Conservation (phyloP, 371 early-diverging fungal species). For the Amoeboaphelidium protococcarum region DNA sequence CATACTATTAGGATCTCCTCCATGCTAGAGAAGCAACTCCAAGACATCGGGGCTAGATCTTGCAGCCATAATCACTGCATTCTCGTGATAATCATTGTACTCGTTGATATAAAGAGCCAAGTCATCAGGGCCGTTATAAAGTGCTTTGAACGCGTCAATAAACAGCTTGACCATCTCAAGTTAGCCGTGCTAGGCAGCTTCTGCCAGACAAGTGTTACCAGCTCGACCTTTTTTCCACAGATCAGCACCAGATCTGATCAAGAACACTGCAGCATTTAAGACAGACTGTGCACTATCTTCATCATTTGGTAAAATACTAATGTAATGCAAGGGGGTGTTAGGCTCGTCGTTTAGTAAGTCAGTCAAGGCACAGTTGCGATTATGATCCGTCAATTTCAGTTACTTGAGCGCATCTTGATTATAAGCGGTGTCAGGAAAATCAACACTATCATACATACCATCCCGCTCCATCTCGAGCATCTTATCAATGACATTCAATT, state of each 20-base stretch:
- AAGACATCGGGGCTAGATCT: not conserved
- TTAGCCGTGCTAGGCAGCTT: not conserved
- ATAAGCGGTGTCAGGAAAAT: not conserved
- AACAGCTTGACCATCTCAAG: not conserved
- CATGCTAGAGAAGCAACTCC: not conserved
- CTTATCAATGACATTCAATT: not conserved
- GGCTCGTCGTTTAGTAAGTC: not conserved
- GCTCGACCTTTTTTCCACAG: not conserved
- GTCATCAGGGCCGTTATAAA: not conserved
- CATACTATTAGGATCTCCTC: not conserved
- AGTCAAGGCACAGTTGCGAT: not conserved
- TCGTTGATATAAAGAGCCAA: not conserved
- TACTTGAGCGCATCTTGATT: not conserved
- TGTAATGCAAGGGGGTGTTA: not conserved
- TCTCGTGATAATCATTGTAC: not conserved
- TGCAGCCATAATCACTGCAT: not conserved
- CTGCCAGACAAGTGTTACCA: not conserved
- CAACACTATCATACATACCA: not conserved
- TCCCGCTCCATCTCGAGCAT: not conserved
- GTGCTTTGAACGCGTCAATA: not conserved
- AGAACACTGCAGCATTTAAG: not conserved
- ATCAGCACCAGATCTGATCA: not conserved
- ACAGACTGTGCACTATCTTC: not conserved
- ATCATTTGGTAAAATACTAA: not conserved
- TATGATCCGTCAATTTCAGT: not conserved